Conservation (phyloP, 2,329 filamentous ascomycete genomes). For the Fusarium ambrosium region DNA sequence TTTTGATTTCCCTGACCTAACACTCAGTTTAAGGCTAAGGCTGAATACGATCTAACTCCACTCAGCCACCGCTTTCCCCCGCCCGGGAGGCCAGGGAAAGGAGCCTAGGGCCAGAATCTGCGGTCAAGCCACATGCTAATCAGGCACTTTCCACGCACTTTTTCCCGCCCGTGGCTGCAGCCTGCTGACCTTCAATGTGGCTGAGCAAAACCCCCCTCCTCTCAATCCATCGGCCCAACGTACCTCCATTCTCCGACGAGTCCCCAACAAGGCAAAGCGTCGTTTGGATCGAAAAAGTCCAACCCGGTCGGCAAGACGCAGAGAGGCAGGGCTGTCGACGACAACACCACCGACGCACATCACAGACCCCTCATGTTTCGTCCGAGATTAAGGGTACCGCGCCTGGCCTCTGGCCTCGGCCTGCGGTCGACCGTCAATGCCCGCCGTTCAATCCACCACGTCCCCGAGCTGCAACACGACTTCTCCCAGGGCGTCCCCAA, state of each 20-base stretch:
- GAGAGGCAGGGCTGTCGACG: constrained; percentile 12
- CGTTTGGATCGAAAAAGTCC: constrained; percentile 38
- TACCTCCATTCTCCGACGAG: constrained; percentile 32
- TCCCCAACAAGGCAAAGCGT: constrained; percentile 31
- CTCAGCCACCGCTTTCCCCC: background rate
- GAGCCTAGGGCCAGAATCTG: background rate
- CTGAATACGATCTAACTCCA: constrained; percentile 3
- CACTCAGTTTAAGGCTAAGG: background rate
- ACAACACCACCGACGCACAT: constrained; percentile 15
- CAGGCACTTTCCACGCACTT: constrained; percentile 13
- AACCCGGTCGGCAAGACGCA: constrained; percentile 6
- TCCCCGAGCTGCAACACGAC: constrained; percentile 62
- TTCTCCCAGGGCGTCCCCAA: constrained; percentile 71
- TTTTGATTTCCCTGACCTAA: background rate
- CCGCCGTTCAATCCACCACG: constrained; percentile 60
- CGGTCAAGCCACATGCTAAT: background rate
- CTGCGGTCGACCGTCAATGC: constrained; percentile 52
- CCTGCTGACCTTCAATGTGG: constrained; percentile 19
- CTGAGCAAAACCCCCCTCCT: background rate
- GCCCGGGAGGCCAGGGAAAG: background rate
- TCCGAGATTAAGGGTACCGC: constrained; percentile 67
- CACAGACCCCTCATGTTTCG: constrained; percentile 60
- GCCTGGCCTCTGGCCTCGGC: constrained; percentile 55
- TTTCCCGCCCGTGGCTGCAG: background rate
- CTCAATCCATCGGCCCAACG: constrained; percentile 30